phyloP scores from a whole-genome alignment of 306 rosid genomes.

The Ziziphus jujuba region DNA sequence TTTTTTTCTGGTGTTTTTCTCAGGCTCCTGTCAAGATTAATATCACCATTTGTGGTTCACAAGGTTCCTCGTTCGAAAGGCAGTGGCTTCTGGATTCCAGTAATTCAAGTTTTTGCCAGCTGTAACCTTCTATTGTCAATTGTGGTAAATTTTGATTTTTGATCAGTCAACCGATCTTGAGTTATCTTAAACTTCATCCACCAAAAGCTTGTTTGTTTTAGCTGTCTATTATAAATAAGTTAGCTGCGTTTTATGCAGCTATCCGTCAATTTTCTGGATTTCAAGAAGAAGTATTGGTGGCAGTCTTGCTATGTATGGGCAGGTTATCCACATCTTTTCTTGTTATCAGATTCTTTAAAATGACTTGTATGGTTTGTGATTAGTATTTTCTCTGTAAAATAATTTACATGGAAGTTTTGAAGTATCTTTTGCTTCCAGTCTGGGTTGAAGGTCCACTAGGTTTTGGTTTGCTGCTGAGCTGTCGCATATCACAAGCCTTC shows the following conservation, averaged over 20 bases:
- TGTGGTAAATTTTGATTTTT: constrained; percentile 49
- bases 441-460: constrained; percentile 96
- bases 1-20: constrained; percentile 28
- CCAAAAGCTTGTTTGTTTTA: background rate
- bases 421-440: constrained; percentile 54
- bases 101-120: constrained; percentile 86
- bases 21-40: constrained; percentile 73
- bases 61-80: constrained; percentile 78
- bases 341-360: constrained; percentile 1
- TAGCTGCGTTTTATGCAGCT: constrained; percentile 42
- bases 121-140: constrained; percentile 75
- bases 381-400: constrained; percentile 17
- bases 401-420: background rate
- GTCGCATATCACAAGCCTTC: constrained; percentile 79
- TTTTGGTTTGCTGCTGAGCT: constrained; percentile 83
- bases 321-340: constrained; percentile 51
- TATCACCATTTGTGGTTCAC: constrained; percentile 68
- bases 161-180: background rate
- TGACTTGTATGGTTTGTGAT: background rate
- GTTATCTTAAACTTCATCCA: background rate
- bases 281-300: constrained; percentile 68
- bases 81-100: constrained; percentile 94
- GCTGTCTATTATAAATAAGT: background rate
- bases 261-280: constrained; percentile 50
- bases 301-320: constrained; percentile 89